Evolutionary conservation across 495 filamentous ascomycete genomes (phyloP), one percentile per base, ranked within the genome.

Genomic region (Talaromyces proteolyticus): DNA sequence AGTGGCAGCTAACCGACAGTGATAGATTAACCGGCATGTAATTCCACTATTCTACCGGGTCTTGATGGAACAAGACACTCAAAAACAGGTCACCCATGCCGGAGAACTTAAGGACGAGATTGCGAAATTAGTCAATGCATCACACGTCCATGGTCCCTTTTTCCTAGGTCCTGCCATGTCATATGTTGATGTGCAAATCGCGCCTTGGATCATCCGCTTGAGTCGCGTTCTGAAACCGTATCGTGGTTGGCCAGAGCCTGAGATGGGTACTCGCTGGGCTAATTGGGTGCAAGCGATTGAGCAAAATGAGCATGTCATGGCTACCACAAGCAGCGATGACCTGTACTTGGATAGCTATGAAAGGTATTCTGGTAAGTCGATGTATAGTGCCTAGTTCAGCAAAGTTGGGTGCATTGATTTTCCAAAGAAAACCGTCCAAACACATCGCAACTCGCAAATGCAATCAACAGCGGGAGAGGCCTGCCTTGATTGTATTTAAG

Each of bases 131-230:
- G 81, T 94, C 23, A 78, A 84, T 24, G 89, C 81, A 6, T 85
- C 88, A 2, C 73, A 87, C 61, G 55, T 73, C 2, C 54, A 74
- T 49, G 92, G 92, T 0, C 91, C 92, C 0, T 93, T 87, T 63
- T 95, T 95, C 65, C 75, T 93, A 22, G 89, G 89, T 7, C 67
- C 71, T 12, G 65, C 79, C 12, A 67, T 93, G 21, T 84, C 81
- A 25, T 87, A 88, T 52, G 90, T 95, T 3, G 92, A 97, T 57
- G 75, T 95, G 19, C 87, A 93, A 56, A 79, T 92, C 42, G 91
- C 91, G 6, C 92, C 92, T 6, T 97, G 92, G 81, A 78, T 93
- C 43, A 58, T 96, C 25, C 82, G 92, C 1, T 66, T 95, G 47
- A 72, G 75, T 11, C 74, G 82, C 16, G 87, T 95, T 21, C 70